Percentiles rank a stretch among this genome's conserved stretches.
These are phyloP conservation scores for Proliferodiscus dingleyae DNA, from an alignment of 2,329 filamentous ascomycete genomes.

Conservation along the genomic window DNA sequence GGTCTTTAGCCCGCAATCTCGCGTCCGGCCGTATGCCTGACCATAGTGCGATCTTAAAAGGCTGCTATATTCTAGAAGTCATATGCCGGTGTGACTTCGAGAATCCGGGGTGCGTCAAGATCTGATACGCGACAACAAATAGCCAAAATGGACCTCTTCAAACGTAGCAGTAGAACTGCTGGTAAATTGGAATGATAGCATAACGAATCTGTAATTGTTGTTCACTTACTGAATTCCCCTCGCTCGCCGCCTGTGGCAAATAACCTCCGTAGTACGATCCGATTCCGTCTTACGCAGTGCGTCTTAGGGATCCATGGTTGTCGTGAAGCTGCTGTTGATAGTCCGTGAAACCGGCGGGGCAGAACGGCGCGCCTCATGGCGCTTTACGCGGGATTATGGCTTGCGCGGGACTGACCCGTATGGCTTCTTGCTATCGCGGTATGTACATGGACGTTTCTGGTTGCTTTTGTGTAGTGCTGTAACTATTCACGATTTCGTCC, in stretches of 20 bases:
- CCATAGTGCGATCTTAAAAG: not conserved
- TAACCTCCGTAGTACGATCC: not conserved
- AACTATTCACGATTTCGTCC: not conserved
- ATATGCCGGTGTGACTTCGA: not conserved
- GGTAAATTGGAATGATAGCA: not conserved
- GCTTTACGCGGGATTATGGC: not conserved
- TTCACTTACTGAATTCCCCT: not conserved
- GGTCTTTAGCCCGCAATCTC: not conserved
- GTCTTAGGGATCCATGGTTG: not conserved
- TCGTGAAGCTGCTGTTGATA: not conserved
- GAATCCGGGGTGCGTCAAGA: conserved; percentile 7
- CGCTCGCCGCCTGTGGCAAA: not conserved
- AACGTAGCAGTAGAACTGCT: not conserved
- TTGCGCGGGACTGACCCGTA: not conserved
- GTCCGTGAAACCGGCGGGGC: not conserved
- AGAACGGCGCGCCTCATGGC: not conserved
- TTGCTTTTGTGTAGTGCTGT: not conserved
- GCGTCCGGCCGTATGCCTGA: not conserved
- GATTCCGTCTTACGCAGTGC: not conserved
- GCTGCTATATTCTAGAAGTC: not conserved
- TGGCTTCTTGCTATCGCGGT: not conserved
- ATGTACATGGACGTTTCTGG: not conserved
- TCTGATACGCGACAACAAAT: conserved; percentile 5
- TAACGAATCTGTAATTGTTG: not conserved
- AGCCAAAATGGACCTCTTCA: not conserved